phyloP scores from a whole-genome alignment of 2,329 filamentous ascomycete species.

The Alternaria gaisen region DNA sequence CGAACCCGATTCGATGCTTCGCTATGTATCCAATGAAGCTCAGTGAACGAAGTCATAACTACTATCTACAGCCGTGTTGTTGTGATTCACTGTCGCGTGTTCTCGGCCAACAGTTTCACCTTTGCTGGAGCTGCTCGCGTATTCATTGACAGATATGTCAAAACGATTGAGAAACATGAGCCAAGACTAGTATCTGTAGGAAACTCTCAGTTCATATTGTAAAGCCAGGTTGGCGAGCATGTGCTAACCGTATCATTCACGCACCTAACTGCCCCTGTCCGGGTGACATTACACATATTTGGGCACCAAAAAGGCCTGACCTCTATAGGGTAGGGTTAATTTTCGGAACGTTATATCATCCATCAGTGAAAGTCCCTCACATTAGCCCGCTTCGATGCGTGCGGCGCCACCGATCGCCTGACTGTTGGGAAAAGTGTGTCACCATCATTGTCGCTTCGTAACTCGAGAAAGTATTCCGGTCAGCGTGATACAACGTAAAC shows the following conservation, averaged over 20 bases:
- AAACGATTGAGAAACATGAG: background rate
- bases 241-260: background rate
- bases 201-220: background rate
- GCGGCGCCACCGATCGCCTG: background rate
- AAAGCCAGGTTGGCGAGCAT: background rate
- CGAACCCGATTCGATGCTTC: background rate
- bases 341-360: background rate
- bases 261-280: background rate
- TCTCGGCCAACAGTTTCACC: background rate
- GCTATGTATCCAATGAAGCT: background rate
- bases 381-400: background rate
- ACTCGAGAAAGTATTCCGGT: conserved; percentile 1
- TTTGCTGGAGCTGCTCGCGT: background rate
- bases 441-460: background rate
- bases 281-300: background rate
- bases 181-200: background rate
- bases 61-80: background rate
- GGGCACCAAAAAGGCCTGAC: background rate
- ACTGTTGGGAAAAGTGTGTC: conserved; percentile 3
- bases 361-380: background rate
- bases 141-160: background rate
- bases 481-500: conserved; percentile 20
- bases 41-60: background rate
- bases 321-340: background rate
- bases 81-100: background rate